Base-by-base conservation (phyloP, 169 alveolate species). In the Besnoitia besnoiti region DNA sequence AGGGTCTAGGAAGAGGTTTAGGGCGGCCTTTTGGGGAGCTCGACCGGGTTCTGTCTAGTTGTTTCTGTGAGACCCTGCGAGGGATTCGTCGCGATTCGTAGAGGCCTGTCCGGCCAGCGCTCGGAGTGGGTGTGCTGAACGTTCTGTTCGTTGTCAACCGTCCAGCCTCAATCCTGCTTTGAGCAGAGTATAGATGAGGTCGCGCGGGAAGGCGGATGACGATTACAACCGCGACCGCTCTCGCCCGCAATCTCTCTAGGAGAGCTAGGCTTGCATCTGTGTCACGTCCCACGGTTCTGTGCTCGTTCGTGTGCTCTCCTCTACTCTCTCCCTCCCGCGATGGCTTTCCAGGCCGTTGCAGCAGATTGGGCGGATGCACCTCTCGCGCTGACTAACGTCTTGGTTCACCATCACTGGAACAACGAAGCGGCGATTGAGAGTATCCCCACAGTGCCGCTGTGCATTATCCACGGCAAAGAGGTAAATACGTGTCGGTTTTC, bases 391-490 rank as follows among this genome's bases (percentile, higher is more conserved):
- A 37, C 80, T 8, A 24, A 35, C 35, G 49, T 55, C 27, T 33
- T 85, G 46, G 82, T 85, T 5, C 62, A 49, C 21, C 77, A 55
- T 27, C 80, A 55, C 82, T 85, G 91, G 91, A 51, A 85, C 27
- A 85, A 39, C 46, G 91, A 85, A 40, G 91, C 46, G n/a, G 91
- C 82, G 16, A 39, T 85, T n/a, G 42, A 14, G 40, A 62, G 46
- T 27, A 46, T 49, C 37, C 82, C 62, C 37, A 37, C 35, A 21
- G 77, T 85, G 27, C 82, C 91, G 16, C 80, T 85, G 35, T 85
- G 91, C 80, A 51, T 85, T n/a, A 85, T 85, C n/a, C 91, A 85
- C 55, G 91, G 91, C n/a, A 44, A 55, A 40, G 80, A 33, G 73
- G 91, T 85, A 49, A 4, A 80, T 35, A 42, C 44, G 37, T 27